Base-by-base conservation (phyloP, 805 yeast genomes). In the Pichia californica region DNA sequence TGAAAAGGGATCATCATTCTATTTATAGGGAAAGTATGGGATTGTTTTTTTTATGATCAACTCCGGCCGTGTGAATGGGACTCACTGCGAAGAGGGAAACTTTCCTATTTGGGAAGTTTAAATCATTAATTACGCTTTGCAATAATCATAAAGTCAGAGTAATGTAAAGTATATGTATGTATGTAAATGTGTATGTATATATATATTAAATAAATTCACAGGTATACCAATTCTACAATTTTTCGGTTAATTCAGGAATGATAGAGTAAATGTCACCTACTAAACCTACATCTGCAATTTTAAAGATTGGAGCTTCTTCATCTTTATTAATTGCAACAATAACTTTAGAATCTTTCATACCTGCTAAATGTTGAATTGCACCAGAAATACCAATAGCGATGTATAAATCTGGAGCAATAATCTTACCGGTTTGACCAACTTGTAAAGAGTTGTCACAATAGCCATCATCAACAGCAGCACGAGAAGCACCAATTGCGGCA, bases 381-480 rank as follows among this genome's bases (percentile, higher is more conserved):
- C 99, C 99, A 18, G 95, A 84, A 45, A 93, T 78, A 51, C 99
- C 99, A 33, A 89, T 80, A 3, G 97, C 98, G 36, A 93, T 66
- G 62, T 93, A 93, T 50, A 89, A 73, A 33, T 89, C 96, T 32
- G 99, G 99, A 7, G 98, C 98, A 28, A 93, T 94, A 43, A 89
- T 89, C 64, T 93, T 93, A 55, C 99, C 99, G 9, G 99, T 91
- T 68, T 91, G 99, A 43, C 99, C 99, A 49, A 91, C 89, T 67
- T 91, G 99, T 55, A 91, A 74, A 8, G 98, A 88, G 68, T 91
- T 93, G 60, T 93, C 98, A 59, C 95, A 88, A 62, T 77, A 88
- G 0, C 97, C 98, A 36, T 94, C 74, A 66, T 91, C 99, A 20
- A 93, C 99, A 28, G 98, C 99, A 16, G 97, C 98, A 64, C 99